A percentile compares a stretch with the other conserved stretches of the same genome.
Conservation (phyloP, 257 asterid genomes). For the Dorcoceras hygrometricum region DNA sequence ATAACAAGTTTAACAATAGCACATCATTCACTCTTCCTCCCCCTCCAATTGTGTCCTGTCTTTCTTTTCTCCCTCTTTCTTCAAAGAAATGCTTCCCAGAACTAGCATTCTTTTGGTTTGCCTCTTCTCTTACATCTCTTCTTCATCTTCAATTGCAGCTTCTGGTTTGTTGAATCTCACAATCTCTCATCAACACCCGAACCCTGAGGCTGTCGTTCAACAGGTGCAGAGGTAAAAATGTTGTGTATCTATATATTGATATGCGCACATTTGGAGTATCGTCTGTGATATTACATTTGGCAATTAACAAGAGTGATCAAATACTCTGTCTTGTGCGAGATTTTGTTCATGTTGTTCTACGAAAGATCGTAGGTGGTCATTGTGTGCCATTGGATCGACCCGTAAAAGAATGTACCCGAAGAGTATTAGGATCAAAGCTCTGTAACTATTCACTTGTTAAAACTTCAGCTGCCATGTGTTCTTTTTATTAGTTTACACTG, state of each 20-base stretch:
- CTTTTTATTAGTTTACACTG: not conserved
- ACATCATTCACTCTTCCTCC: conserved; percentile 24
- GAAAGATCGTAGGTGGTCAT: no score
- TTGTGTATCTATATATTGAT: no score
- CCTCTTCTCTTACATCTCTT: conserved; percentile 36
- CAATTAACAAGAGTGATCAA: conserved; percentile 16
- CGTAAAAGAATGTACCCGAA: no score
- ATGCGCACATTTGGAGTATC: not conserved
- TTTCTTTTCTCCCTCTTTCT: not conserved
- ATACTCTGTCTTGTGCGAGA: conserved; percentile 21
- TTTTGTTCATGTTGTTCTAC: no score
- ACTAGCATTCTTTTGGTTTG: conserved; percentile 41
- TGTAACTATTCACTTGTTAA: not conserved
- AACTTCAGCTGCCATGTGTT: not conserved
- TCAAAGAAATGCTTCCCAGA: conserved; percentile 50
- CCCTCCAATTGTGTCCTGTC: conserved; percentile 25
- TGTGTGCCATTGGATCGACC: no score
- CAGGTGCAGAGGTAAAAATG: conserved; percentile 62
- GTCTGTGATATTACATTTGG: conserved; percentile 16
- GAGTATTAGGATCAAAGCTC: no score
- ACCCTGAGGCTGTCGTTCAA: conserved; percentile 79
- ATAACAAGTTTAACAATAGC: conserved; percentile 18
- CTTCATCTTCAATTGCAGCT: conserved; percentile 39
- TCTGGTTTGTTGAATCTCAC: conserved; percentile 45
- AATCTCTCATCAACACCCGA: conserved; percentile 85